Conservation (phyloP, 345 rosid genomes). For the Eucalyptus regnans region DNA sequence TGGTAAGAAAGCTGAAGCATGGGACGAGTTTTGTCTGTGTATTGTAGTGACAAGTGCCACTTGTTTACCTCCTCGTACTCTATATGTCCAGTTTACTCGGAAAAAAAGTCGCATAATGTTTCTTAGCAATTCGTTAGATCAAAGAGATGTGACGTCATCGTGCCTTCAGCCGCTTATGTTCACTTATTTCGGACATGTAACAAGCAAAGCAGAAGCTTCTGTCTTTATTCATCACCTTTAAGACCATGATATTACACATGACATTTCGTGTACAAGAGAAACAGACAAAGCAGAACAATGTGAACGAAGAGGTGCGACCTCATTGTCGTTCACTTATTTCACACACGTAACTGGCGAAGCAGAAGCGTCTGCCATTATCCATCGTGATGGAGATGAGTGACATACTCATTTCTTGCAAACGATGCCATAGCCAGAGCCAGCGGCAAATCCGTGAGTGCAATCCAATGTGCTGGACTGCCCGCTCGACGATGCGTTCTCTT, state of each 20-base stretch:
- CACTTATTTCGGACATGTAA: neutral
- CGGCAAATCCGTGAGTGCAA: conserved; percentile 5
- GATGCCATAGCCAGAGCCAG: conserved; percentile 7
- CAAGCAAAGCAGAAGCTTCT: neutral
- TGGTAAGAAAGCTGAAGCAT: neutral
- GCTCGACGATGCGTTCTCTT: neutral
- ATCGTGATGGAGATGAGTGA: neutral
- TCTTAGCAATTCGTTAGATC: neutral
- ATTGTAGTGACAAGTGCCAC: neutral
- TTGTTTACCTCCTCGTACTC: neutral
- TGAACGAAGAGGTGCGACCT: neutral
- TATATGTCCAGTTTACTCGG: neutral
- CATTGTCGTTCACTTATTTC: neutral
- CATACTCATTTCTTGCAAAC: conserved; percentile 10
- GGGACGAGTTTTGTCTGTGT: neutral
- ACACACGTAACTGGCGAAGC: neutral
- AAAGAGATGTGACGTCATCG: neutral
- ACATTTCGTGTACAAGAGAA: neutral
- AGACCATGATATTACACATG: neutral
- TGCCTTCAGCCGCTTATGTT: neutral
- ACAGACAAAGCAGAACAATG: neutral
- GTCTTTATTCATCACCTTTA: neutral
- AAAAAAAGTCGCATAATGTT: neutral
- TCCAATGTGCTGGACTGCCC: neutral
- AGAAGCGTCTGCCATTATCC: neutral